phyloP scores from a whole-genome alignment of 1,139 yeast genomes.

The Cylindricascospora bacillispora region DNA sequence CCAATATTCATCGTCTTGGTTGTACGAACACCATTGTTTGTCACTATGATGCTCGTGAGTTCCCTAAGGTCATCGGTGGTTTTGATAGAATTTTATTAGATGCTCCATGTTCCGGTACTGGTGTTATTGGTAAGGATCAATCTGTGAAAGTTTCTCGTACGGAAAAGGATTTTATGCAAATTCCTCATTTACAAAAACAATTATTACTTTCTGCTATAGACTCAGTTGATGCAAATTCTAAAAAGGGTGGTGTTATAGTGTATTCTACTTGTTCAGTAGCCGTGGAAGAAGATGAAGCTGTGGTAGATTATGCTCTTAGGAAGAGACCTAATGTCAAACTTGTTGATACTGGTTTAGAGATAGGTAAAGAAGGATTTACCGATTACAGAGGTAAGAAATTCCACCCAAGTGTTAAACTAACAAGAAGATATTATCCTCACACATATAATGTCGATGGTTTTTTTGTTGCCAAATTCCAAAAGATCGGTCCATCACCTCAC shows the following conservation, averaged over 20 bases:
- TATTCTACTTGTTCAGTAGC: constrained; percentile 98
- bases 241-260: constrained; percentile 89
- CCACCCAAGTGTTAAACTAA: constrained; percentile 59
- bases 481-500: constrained; percentile 75
- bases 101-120: constrained; percentile 99
- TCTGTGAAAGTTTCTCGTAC: constrained; percentile 88
- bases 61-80: constrained; percentile 96
- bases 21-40: constrained; percentile 95
- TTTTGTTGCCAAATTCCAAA: constrained; percentile 91
- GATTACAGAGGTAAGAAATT: constrained; percentile 89
- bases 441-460: constrained; percentile 98
- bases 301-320: constrained; percentile 93
- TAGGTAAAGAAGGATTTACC: constrained; percentile 93
- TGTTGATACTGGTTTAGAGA: constrained; percentile 85
- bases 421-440: constrained; percentile 96
- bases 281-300: constrained; percentile 97
- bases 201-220: constrained; percentile 88
- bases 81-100: constrained; percentile 89
- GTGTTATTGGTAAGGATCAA: constrained; percentile 96
- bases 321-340: constrained; percentile 93
- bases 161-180: constrained; percentile 91
- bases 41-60: constrained; percentile 96
- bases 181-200: constrained; percentile 95
- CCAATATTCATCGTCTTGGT: constrained; percentile 93
- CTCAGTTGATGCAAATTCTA: constrained; percentile 84